phyloP scores from a whole-genome alignment of 768 basidiomycete genomes.

The Suillus fuscotomentosus region DNA sequence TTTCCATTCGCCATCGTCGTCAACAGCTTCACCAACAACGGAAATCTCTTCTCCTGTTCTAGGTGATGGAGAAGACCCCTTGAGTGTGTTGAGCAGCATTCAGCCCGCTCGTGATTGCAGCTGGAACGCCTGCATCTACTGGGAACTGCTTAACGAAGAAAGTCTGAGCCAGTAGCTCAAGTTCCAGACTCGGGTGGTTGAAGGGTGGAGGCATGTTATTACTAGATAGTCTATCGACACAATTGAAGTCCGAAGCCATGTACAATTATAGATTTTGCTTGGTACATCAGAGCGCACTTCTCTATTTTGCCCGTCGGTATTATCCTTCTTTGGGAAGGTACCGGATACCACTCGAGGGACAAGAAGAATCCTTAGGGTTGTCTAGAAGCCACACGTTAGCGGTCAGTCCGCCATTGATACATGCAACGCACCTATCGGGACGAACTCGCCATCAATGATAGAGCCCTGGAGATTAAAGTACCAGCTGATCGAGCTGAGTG shows the following conservation, averaged over 20 bases:
- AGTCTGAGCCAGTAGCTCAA: slow-evolving; percentile 41
- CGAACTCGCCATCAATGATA: slow-evolving; percentile 62
- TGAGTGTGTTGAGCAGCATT: slow-evolving; percentile 28
- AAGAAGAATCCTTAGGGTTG: slow-evolving; percentile 47
- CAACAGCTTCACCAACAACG: slow-evolving; percentile 46
- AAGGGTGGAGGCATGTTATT: slow-evolving; percentile 42
- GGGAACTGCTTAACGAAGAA: slow-evolving; percentile 47
- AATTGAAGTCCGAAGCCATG: background rate
- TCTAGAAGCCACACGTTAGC: slow-evolving; percentile 33
- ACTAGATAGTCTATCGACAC: background rate
- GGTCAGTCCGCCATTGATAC: background rate
- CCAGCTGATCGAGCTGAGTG: slow-evolving; percentile 50
- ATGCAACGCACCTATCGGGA: slow-evolving; percentile 49
- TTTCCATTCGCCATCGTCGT: slow-evolving; percentile 46
- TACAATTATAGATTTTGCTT: background rate
- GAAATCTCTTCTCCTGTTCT: slow-evolving; percentile 62
- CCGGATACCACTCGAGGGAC: slow-evolving; percentile 55
- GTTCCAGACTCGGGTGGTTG: slow-evolving; percentile 43
- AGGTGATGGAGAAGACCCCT: slow-evolving; percentile 54
- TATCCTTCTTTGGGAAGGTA: slow-evolving; percentile 53
- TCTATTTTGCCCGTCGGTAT: background rate
- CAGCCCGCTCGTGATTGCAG: slow-evolving; percentile 21
- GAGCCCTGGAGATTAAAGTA: slow-evolving; percentile 68
- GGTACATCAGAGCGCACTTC: background rate
- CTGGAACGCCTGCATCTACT: slow-evolving; percentile 33